A percentile compares a stretch with the other conserved stretches of the same genome.
These are phyloP conservation scores for Bigelowiella natans DNA, from an alignment of 78 protist species.

Conservation along the genomic window DNA sequence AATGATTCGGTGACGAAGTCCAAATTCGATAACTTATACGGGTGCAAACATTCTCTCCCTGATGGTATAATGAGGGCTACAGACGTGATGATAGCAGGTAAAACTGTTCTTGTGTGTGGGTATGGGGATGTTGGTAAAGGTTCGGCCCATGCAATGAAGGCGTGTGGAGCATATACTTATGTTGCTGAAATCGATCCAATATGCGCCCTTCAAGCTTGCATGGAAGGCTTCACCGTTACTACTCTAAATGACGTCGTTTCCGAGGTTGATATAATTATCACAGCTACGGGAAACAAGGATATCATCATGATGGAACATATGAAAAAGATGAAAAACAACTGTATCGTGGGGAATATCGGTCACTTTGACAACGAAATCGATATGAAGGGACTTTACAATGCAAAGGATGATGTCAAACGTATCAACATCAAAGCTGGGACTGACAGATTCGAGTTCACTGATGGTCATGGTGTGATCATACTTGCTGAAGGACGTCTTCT, in stretches of 20 bases:
- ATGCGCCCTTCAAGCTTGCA: conserved; percentile 97
- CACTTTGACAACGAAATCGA: conserved; percentile 98
- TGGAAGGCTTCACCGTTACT: conserved; percentile 89
- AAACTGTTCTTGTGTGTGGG: conserved; percentile 84
- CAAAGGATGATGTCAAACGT: conserved; percentile 52
- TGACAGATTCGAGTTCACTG: conserved; percentile 77
- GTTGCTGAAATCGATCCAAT: conserved; percentile 98
- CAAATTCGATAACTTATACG: conserved; percentile 98
- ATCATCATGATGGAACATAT: conserved; percentile 79
- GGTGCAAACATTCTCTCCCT: conserved; percentile 92
- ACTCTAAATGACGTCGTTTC: conserved; percentile 70
- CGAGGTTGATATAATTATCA: conserved; percentile 81
- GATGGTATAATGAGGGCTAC: conserved; percentile 96
- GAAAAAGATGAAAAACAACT: conserved; percentile 83
- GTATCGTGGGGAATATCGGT: conserved; percentile 98
- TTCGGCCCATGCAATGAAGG: conserved; percentile 74
- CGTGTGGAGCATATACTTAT: conserved; percentile 78
- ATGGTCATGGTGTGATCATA: conserved; percentile 79
- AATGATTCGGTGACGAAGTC: conserved; percentile 97
- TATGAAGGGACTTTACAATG: conserved; percentile 64
- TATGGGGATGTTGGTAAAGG: conserved; percentile 99
- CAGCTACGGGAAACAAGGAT: conserved; percentile 94
- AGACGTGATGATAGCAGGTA: conserved; percentile 98
- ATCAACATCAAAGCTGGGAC: conserved; percentile 93
- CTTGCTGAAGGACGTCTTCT: conserved; percentile 97